phyloP scores from a whole-genome alignment of 2,329 filamentous ascomycete genomes.

The Trichoderma atroviride region DNA sequence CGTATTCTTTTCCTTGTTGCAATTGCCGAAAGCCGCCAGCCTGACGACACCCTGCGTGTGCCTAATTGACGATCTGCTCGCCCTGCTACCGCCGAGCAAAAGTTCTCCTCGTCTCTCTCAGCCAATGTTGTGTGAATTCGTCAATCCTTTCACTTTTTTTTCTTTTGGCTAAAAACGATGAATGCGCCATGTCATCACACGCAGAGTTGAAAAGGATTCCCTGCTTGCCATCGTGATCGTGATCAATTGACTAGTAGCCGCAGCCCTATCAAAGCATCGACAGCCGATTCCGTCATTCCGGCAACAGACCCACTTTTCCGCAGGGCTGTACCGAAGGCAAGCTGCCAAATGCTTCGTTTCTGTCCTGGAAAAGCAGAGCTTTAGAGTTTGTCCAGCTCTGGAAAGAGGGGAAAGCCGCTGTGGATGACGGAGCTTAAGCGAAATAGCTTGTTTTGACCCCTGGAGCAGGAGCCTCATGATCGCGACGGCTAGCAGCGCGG shows the following conservation, averaged over 20 bases:
- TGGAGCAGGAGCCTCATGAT: not conserved
- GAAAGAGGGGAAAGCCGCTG: not conserved
- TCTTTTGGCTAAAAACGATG: not conserved
- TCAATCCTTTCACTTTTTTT: not conserved
- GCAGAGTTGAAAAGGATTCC: not conserved
- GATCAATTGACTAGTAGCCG: not conserved
- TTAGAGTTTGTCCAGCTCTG: not conserved
- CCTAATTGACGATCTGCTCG: not conserved
- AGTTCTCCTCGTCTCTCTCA: not conserved
- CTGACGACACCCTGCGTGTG: not conserved
- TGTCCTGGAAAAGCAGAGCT: not conserved
- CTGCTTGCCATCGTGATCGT: not conserved
- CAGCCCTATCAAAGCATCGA: not conserved
- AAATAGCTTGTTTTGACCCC: not conserved
- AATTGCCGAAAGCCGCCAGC: not conserved
- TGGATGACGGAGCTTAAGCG: not conserved
- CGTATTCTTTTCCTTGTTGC: not conserved
- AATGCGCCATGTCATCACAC: not conserved
- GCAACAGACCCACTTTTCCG: not conserved
- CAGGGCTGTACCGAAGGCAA: not conserved
- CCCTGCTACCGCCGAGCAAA: not conserved
- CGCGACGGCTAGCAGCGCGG: not conserved
- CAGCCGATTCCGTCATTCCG: slow-evolving; percentile 24
- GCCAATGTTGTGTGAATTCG: not conserved
- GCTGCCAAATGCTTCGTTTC: not conserved